Percentiles rank a stretch among this genome's conserved stretches.
Evolutionary conservation across 768 basidiomycete genomes (phyloP).

Genomic region (Pulveroboletus ravenelii): DNA sequence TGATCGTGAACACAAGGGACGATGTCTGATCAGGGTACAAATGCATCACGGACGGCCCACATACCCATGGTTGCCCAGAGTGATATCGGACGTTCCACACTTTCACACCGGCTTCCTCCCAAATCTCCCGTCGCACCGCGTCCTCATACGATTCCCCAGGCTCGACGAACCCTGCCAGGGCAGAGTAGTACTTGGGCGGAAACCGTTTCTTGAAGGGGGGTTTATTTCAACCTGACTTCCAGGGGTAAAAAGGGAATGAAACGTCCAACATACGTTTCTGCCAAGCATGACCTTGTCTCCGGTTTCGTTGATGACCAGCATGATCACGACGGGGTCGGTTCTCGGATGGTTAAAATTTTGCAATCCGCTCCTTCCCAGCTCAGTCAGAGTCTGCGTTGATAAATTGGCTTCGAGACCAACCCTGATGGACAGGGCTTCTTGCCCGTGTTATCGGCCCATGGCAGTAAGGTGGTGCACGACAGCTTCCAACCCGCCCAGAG

Average conservation of each 20-base stretch:
- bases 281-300: constrained; percentile 85
- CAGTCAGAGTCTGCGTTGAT: constrained; percentile 9
- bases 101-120: constrained; percentile 93
- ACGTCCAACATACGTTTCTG: constrained; percentile 55
- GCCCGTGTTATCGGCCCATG: constrained; percentile 64
- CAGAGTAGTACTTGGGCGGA: constrained; percentile 75
- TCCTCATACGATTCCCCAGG: constrained; percentile 95
- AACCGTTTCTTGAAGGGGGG: constrained; percentile 48
- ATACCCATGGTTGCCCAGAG: constrained; percentile 82
- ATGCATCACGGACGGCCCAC: constrained; percentile 12
- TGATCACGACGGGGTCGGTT: constrained; percentile 89
- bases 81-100: constrained; percentile 83
- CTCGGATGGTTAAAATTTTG: constrained; percentile 84
- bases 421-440: constrained; percentile 66
- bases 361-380: constrained; percentile 59
- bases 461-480: constrained; percentile 67
- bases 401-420: constrained; percentile 39
- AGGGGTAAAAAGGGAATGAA: neutral
- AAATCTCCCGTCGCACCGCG: constrained; percentile 86
- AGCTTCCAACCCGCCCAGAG: constrained; percentile 98
- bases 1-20: neutral
- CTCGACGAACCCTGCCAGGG: constrained; percentile 91
- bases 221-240: neutral
- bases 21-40: neutral
- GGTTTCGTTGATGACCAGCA: constrained; percentile 75